Evolutionary conservation across 768 basidiomycete species (phyloP).

Genomic region (Serendipita indica): DNA sequence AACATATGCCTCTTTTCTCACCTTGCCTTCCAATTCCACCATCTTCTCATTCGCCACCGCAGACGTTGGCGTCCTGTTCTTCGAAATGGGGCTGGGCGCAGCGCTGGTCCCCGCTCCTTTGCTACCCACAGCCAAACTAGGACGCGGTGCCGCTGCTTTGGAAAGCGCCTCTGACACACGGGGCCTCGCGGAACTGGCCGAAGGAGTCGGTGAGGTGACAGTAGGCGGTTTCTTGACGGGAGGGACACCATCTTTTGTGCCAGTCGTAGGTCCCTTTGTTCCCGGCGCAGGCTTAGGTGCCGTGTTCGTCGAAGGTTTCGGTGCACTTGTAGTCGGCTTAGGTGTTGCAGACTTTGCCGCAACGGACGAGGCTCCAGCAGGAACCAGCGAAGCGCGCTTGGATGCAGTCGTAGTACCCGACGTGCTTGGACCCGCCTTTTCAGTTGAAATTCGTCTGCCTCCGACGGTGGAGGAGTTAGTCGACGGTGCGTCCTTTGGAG

Average conservation of each 20-base stretch:
- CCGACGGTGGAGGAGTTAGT: slow-evolving; percentile 12
- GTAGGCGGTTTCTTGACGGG: not conserved
- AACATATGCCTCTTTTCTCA: not conserved
- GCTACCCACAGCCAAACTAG: not conserved
- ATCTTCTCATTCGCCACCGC: slow-evolving; percentile 35
- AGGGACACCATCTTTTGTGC: not conserved
- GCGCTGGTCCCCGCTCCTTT: not conserved
- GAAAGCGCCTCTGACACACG: slow-evolving; percentile 3
- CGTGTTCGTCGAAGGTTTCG: slow-evolving; percentile 17
- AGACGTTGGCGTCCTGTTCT: slow-evolving; percentile 50
- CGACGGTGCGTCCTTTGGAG: slow-evolving; percentile 10
- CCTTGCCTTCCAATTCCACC: slow-evolving; percentile 36
- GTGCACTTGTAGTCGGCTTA: not conserved
- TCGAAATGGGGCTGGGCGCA: not conserved
- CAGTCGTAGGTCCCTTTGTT: not conserved
- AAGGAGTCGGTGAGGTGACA: slow-evolving; percentile 3
- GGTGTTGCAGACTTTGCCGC: slow-evolving; percentile 24
- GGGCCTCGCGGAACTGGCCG: not conserved
- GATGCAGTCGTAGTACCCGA: slow-evolving; percentile 9
- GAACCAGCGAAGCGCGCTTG: slow-evolving; percentile 27
- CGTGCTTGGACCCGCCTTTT: slow-evolving; percentile 1
- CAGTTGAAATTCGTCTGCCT: not conserved
- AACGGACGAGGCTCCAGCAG: slow-evolving; percentile 15
- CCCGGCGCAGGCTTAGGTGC: not conserved
- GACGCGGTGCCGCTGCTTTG: not conserved